phyloP scores from a whole-genome alignment of 1,284 basidiomycete species.

The Thelephora terrestris region DNA sequence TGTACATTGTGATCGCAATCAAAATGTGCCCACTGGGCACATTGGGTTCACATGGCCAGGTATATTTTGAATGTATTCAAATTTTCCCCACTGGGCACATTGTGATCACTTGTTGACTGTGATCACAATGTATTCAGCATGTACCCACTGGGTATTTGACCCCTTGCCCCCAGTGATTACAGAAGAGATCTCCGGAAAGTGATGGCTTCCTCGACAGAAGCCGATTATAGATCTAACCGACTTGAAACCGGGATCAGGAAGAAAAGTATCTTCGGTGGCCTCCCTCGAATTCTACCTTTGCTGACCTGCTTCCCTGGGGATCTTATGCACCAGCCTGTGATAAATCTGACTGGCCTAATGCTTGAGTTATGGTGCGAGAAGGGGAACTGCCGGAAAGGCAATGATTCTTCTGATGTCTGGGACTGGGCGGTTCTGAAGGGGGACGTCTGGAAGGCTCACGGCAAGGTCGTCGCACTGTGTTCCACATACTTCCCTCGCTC shows the following conservation, averaged over 20 bases:
- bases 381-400: too few species aligned
- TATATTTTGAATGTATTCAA: too few species aligned
- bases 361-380: conserved; percentile 15
- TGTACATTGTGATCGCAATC: too few species aligned
- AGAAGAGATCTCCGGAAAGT: conserved; percentile 6
- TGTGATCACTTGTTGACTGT: too few species aligned
- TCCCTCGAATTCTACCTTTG: conserved; percentile 6
- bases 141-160: too few species aligned
- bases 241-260: conserved; percentile 15
- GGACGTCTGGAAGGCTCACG: conserved; percentile 26
- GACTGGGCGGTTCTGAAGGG: conserved; percentile 24
- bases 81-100: too few species aligned
- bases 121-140: too few species aligned
- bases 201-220: conserved; percentile 2
- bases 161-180: too few species aligned
- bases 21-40: too few species aligned
- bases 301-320: too few species aligned
- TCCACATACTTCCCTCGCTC: conserved; percentile 17
- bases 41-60: too few species aligned
- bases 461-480: conserved; percentile 10
- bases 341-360: conserved; percentile 23
- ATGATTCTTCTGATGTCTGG: conserved; percentile 20
- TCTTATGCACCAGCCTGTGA: conserved; percentile 22
- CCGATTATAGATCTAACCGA: conserved; percentile 6
- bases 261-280: conserved; percentile 13